A percentile compares a stretch with the other conserved stretches of the same genome.
phyloP scores from a whole-genome alignment of 129 eudicot species.

The Ambrosia trifida region DNA sequence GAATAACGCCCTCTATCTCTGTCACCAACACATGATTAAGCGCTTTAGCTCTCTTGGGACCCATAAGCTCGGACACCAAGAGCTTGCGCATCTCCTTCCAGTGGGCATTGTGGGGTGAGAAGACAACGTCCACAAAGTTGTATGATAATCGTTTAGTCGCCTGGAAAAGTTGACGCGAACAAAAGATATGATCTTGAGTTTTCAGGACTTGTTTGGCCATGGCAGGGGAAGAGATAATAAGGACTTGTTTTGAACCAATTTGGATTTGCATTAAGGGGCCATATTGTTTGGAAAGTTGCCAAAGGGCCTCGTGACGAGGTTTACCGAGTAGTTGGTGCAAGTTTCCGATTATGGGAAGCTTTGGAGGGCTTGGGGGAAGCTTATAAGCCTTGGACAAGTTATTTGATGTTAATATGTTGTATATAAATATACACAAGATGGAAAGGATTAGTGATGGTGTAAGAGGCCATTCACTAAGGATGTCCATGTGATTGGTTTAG shows the following conservation, averaged over 20 bases:
- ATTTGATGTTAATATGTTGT: not conserved
- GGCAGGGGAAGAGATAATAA: constrained; percentile 21
- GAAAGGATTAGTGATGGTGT: not conserved
- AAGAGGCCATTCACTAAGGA: not conserved
- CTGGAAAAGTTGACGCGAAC: constrained; percentile 12
- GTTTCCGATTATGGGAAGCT: constrained; percentile 26
- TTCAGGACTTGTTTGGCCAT: constrained; percentile 36
- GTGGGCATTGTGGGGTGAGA: constrained; percentile 23
- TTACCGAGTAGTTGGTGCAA: constrained; percentile 17
- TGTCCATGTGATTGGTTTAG: not conserved
- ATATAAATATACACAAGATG: not conserved
- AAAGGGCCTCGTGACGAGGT: constrained; percentile 21
- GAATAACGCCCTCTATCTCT: constrained; percentile 23
- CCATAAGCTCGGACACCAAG: constrained; percentile 19
- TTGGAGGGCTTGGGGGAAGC: constrained; percentile 26
- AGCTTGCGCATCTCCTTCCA: constrained; percentile 31
- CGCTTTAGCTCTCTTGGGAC: not conserved
- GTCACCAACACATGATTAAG: constrained; percentile 14
- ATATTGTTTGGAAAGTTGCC: constrained; percentile 24
- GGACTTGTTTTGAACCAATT: constrained; percentile 18
- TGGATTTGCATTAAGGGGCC: constrained; percentile 22
- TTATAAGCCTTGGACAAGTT: not conserved
- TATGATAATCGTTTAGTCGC: constrained; percentile 23
- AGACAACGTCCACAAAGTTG: constrained; percentile 23
- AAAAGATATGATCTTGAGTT: constrained; percentile 30